Evolutionary conservation across 2,329 filamentous ascomycete species (phyloP).

Genomic region (Penicillium sp.): DNA sequence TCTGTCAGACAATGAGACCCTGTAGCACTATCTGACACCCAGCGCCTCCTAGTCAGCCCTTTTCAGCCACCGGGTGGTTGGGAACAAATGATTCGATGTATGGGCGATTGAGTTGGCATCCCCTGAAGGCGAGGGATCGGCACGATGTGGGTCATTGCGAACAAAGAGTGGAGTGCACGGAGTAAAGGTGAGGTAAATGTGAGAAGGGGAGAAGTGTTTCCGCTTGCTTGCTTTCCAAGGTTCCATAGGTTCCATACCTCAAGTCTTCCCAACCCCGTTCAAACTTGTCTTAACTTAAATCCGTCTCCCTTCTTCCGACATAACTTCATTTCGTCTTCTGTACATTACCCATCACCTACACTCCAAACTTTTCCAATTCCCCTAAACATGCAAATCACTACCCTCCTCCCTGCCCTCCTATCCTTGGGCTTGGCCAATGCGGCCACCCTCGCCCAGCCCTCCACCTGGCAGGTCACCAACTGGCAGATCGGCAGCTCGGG

Average conservation of each 20-base stretch:
- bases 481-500: constrained; percentile 35
- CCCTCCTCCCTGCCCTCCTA: constrained; percentile 26
- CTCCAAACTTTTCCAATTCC: neutral
- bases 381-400: constrained; percentile 32
- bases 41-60: neutral
- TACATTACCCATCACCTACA: neutral
- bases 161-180: neutral
- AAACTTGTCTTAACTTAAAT: neutral
- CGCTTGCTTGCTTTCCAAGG: neutral
- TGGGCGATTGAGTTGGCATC: constrained; percentile 6
- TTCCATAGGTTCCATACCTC: neutral
- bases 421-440: constrained; percentile 25
- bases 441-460: constrained; percentile 13
- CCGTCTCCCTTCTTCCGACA: neutral
- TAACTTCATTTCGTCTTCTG: neutral
- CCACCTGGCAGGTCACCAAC: constrained; percentile 34
- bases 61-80: neutral
- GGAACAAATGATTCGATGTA: neutral
- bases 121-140: constrained; percentile 7
- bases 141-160: neutral
- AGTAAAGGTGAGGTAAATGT: neutral
- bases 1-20: constrained; percentile 8
- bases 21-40: neutral
- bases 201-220: neutral
- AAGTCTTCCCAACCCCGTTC: neutral